Percentiles rank a stretch among this genome's conserved stretches.
These are phyloP conservation scores for Paecilomyces formosus DNA, from an alignment of 2,329 filamentous ascomycete genomes.

Conservation along the genomic window DNA sequence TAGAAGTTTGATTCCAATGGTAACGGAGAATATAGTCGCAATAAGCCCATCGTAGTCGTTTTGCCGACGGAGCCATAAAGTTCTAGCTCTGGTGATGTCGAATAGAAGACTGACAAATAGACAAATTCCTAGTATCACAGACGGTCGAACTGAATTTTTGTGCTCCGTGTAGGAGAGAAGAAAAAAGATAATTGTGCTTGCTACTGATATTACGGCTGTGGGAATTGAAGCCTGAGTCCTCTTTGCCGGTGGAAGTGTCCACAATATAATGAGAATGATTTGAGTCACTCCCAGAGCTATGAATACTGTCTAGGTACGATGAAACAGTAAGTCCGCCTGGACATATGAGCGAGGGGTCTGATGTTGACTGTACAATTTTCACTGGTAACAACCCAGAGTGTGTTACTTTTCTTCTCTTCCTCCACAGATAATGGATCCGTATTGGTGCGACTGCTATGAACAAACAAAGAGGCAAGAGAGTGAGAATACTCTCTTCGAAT, in stretches of 20 bases:
- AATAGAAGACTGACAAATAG: constrained; percentile 40
- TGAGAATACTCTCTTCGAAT: constrained; percentile 38
- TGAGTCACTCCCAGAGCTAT: constrained; percentile 26
- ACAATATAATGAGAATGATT: constrained; percentile 29
- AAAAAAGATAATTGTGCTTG: constrained; percentile 23
- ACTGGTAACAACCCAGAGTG: constrained; percentile 19
- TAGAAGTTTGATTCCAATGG: constrained; percentile 36
- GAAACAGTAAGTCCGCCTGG: constrained; percentile 4
- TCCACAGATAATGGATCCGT: constrained; percentile 28
- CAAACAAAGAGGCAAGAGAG: constrained; percentile 28
- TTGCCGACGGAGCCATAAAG: constrained; percentile 30
- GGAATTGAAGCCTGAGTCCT: constrained; percentile 29
- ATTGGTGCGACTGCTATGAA: constrained; percentile 26
- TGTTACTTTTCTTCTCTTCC: constrained; percentile 27
- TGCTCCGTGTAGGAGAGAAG: constrained; percentile 43
- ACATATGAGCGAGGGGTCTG: background rate
- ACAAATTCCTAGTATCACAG: constrained; percentile 41
- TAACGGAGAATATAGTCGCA: constrained; percentile 35
- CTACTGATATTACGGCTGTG: constrained; percentile 21
- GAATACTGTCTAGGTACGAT: constrained; percentile 19
- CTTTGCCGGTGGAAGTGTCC: constrained; percentile 22
- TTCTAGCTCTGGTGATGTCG: constrained; percentile 40
- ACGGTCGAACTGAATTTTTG: constrained; percentile 37
- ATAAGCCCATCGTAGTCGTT: constrained; percentile 21
- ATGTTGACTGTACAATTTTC: constrained; percentile 27